A percentile compares a stretch with the other conserved stretches of the same genome.
Evolutionary conservation across 768 basidiomycete genomes (phyloP).

Genomic region (Suillus luteus): DNA sequence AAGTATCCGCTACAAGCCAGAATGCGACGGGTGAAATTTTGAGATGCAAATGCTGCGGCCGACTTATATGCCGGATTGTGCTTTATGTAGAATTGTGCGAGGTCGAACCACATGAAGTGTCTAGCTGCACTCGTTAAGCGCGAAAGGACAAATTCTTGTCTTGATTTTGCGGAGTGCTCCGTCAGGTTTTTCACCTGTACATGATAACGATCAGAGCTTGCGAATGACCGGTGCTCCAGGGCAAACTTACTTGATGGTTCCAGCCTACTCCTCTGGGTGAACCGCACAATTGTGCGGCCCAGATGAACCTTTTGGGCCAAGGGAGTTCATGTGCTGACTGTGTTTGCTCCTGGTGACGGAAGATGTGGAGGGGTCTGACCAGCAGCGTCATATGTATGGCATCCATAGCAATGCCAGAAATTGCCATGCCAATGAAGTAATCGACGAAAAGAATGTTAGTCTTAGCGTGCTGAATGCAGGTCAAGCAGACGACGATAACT

Average conservation of each 20-base stretch:
- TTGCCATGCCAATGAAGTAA: conserved; percentile 11
- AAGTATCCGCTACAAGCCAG: not conserved
- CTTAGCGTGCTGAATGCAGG: not conserved
- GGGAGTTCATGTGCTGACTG: conserved; percentile 14
- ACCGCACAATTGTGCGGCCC: conserved; percentile 34
- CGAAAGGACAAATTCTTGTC: conserved; percentile 26
- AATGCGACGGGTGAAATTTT: conserved; percentile 1
- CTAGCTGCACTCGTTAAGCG: conserved; percentile 17
- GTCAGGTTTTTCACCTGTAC: conserved; percentile 14
- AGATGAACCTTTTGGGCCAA: conserved; percentile 26
- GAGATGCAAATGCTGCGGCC: conserved; percentile 7
- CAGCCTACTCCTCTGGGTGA: conserved; percentile 40
- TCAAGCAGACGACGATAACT: not conserved
- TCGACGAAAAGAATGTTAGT: not conserved
- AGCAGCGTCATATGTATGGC: conserved; percentile 34
- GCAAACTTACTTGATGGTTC: conserved; percentile 30
- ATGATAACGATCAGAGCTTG: not conserved
- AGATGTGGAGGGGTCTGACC: conserved; percentile 26
- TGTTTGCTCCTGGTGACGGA: conserved; percentile 23
- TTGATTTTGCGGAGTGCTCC: conserved; percentile 16
- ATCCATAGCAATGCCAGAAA: conserved; percentile 26
- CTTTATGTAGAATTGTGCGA: conserved; percentile 15
- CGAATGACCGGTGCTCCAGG: conserved; percentile 18
- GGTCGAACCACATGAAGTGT: conserved; percentile 20
- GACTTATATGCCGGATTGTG: conserved; percentile 16